Base-by-base conservation (phyloP, 2,329 filamentous ascomycete genomes). In the Epicoccum nigrum region DNA sequence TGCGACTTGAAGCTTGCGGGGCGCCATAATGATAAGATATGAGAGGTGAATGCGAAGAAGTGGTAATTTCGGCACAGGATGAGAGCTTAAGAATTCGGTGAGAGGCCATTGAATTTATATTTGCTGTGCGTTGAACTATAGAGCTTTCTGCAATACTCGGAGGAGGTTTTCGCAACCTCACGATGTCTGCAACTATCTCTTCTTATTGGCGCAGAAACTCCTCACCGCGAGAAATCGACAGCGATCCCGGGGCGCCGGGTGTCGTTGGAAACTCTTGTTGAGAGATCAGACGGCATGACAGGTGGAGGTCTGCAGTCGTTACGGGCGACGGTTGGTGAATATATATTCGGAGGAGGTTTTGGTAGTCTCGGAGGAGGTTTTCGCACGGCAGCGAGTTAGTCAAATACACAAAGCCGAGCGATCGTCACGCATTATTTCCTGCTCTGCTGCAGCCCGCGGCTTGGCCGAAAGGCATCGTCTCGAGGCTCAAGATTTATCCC, bases 1-100 rank as follows among this genome's bases (percentile, higher is more conserved):
- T 55, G 74, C 77, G 41, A 79, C 65, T 54, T 74, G 67, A 47
- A 79, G 75, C 63, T 74, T 75, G 52, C 71, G 74, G 25, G 67
- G 61, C 16, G 28, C 7, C 28, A 30, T 30, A 13, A 13, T 11
- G 28, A 30, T 4, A 13, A 11, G 13, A 12, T 16, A 15, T 17
- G 13, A 34, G 21, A 12, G n/a, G 7, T 3, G 11, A 20, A 27
- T 20, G 17, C 17, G 13, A 9, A 37, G 17, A 15, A 32, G 11
- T 28, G 4, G 3, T 23, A 11, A 27, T n/a, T 13, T 27, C 5
- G 23, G n/a, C n/a, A 25, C 16, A 9, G 23, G 20, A 7, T 9
- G 23, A 21, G 8, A 9, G 23, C 35, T 17, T 16, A 28, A 21
- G 20, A 17, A 19, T 28, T 21, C 19, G 2, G n/a, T 16, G 12